A percentile compares a stretch with the other conserved stretches of the same genome.
phyloP scores from a whole-genome alignment of 1,139 yeast genomes.

The Blastobotrys proliferans region DNA sequence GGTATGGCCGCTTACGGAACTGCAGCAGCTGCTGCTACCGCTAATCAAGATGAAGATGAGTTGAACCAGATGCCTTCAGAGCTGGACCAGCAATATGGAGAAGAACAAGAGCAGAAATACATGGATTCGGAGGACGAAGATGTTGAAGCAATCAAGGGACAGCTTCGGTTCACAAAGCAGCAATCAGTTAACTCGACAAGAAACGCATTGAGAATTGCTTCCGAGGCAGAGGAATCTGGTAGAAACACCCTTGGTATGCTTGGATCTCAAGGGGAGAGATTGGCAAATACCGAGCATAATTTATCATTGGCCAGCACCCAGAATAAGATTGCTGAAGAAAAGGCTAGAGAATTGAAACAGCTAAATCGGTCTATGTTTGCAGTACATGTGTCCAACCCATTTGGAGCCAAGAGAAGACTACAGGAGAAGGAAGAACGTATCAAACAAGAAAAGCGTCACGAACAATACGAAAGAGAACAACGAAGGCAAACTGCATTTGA shows the following conservation, averaged over 20 bases:
- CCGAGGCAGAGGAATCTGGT: slow-evolving; percentile 89
- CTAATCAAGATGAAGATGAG: slow-evolving; percentile 65
- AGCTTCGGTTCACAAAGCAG: slow-evolving; percentile 79
- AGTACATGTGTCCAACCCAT: slow-evolving; percentile 80
- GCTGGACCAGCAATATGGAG: slow-evolving; percentile 6
- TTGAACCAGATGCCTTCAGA: slow-evolving; percentile 30
- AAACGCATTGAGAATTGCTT: slow-evolving; percentile 82
- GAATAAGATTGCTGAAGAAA: slow-evolving; percentile 76
- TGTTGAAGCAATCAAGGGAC: slow-evolving; percentile 81
- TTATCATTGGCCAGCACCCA: slow-evolving; percentile 77
- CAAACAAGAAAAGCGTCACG: slow-evolving; percentile 61
- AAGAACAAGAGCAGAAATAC: slow-evolving; percentile 40
- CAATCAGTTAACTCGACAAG: slow-evolving; percentile 83
- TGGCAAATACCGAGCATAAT: slow-evolving; percentile 75
- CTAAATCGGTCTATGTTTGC: slow-evolving; percentile 80
- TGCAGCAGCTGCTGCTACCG: slow-evolving; percentile 25
- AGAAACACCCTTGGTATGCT: slow-evolving; percentile 86
- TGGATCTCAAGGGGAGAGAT: slow-evolving; percentile 85
- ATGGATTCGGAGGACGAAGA: slow-evolving; percentile 65
- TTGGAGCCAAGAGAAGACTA: slow-evolving; percentile 73
- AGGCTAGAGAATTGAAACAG: slow-evolving; percentile 74
- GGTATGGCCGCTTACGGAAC: slow-evolving; percentile 9
- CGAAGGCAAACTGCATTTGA: slow-evolving; percentile 43
- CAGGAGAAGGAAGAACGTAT: slow-evolving; percentile 72
- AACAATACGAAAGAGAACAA: slow-evolving; percentile 41